Base-by-base conservation (phyloP, 352 stramenopile genomes). In the Globisporangium splendens region DNA sequence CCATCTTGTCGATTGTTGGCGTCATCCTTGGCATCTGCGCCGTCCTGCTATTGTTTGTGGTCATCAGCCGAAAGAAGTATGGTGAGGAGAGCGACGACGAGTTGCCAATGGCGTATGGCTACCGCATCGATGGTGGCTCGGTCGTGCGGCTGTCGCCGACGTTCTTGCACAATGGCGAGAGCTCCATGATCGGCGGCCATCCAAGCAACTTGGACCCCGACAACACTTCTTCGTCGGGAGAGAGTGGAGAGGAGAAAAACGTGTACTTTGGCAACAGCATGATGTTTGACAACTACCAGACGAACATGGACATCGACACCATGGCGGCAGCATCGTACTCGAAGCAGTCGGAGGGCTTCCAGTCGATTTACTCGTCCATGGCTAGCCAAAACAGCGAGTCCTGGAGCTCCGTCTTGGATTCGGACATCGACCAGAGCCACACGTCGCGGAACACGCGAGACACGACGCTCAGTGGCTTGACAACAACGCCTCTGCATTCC, bases 391-490 rank as follows among this genome's bases (percentile, higher is more conserved):
- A 73, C 20, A 92, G 82, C 24, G 73, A 80, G 20, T 79, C 76
- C 18, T 92, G 82, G 82, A 92, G 82, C 59, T 92, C 82, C 1
- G 82, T 92, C 21, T 58, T 92, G 44, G 79, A 68, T 35, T 92
- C 82, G 5, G 82, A 92, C 8, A 77, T 62, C 14, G 72, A 88
- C 17, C 48, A 65, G 21, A 63, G 63, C 18, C 62, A 59, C 14
- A 55, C 63, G 12, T 82, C 73, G 39, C 82, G 82, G 15, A 80
- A 80, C 62, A 92, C 82, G 15, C 82, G 82, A 10, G 82, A 92
- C 50, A 90, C 82, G 35, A 73, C 62, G 6, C 65, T 91, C n/a
- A 91, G 79, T 63, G 72, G 62, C 31, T 73, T 83, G 57, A 88
- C 77, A 10, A 60, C 77, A 10, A 60, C 50, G 28, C 63, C 73